These are phyloP conservation scores for Sclerotiophoma versabilis DNA, from an alignment of 2,329 filamentous ascomycete genomes.

Conservation along the genomic window DNA sequence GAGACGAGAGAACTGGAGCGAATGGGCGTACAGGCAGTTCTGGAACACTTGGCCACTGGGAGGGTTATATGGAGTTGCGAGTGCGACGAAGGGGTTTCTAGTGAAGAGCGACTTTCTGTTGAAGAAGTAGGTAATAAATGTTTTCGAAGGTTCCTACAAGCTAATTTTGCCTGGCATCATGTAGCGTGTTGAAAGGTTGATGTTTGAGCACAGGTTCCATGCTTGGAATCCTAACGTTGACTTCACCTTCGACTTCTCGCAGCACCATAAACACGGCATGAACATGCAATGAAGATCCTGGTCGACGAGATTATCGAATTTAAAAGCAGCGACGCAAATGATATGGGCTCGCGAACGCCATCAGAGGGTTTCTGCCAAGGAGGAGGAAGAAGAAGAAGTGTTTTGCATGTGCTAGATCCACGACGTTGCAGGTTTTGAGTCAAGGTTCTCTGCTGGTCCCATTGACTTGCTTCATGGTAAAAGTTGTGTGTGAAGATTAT, in stretches of 20 bases:
- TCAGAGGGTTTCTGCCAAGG: neutral
- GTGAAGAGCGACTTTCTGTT: conserved; percentile 44
- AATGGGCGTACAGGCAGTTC: conserved; percentile 35
- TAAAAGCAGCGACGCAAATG: neutral
- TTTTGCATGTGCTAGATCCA: neutral
- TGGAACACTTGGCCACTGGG: conserved; percentile 49
- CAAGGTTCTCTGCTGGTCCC: neutral
- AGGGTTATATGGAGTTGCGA: conserved; percentile 50
- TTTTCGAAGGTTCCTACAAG: too few relatives aligned
- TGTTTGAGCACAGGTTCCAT: too few relatives aligned
- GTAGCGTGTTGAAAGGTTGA: neutral
- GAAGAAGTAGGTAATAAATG: conserved; percentile 29
- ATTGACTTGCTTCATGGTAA: neutral
- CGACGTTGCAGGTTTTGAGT: neutral
- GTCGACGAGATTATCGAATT: neutral
- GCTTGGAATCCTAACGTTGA: neutral
- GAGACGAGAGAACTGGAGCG: conserved; percentile 28
- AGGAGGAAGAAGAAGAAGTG: neutral
- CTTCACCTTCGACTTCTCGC: neutral
- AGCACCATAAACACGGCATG: neutral
- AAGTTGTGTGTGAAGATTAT: too few relatives aligned
- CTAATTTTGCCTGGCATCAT: too few relatives aligned
- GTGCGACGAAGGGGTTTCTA: conserved; percentile 44
- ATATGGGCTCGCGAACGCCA: neutral
- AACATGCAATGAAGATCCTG: neutral